Base-by-base conservation (phyloP, 176 grass and related monocot species). In the Ensete glaucum region DNA sequence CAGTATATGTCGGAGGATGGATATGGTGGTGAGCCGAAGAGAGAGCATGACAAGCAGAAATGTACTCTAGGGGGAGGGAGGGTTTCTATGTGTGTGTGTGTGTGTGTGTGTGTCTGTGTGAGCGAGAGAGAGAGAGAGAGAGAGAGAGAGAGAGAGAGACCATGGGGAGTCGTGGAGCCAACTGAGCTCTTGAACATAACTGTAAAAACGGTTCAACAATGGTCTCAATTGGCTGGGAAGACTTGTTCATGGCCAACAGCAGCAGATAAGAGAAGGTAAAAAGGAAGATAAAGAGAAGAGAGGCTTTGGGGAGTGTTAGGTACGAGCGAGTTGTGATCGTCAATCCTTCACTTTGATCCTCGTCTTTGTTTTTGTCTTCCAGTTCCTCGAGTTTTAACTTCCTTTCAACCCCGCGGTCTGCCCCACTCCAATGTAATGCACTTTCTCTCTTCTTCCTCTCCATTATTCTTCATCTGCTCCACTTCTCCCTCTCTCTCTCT, bases 81-180 rank as follows among this genome's bases (percentile, higher is more conserved):
- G n/a, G 17, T 21, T 21, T 16, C 1, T 21, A 62, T 16, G 9
- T 21, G 19, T 22, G 2, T 21, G n/a, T 9, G 26, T 27, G 26
- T 27, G n/a, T n/a, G n/a, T 16, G 9, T 21, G 19, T 22, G 2
- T 21, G n/a, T 9, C 1, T 27, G 26, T 27, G 26, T 27, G 22
- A 23, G 26, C 1, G 26, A 27, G 26, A 27, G 26, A 27, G 26
- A 27, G 27, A 29, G 27, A 34, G 34, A 43, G 34, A 43, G 34
- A 34, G 29, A 34, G 29, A 34, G 29, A 34, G 29, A 34, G 29
- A 34, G 29, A 34, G 29, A 43, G 34, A 63, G 60, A 5, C 0
- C 50, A n/a, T 69, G 21, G 15, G 29, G 22, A 54, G 50, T 54
- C 71, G 52, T 73, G 71, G 52, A 54, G 71, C 21, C 71, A 73